Evolutionary conservation across 2,329 filamentous ascomycete genomes (phyloP), one percentile per base, ranked within the genome.

Genomic region (Cercospora zeina): DNA sequence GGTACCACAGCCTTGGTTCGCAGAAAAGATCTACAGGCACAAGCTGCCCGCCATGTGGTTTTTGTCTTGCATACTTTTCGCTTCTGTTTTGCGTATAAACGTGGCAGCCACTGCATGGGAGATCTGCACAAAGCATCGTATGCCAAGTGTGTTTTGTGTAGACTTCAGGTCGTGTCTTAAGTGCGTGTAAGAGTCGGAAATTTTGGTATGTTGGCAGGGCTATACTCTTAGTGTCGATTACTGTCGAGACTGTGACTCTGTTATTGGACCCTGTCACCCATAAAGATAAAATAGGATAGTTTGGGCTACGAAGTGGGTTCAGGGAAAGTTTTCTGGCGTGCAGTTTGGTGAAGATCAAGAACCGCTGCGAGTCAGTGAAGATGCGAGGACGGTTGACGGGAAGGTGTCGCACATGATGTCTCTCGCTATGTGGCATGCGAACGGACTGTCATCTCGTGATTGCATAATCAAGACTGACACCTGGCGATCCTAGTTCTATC

Each of bases 61-160:
- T n/a, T 9, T 50, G 49, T 33, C n/a, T 16, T 10, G 49, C 27
- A 34, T 24, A 6, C 13, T 33, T 0, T 33, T 10, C 5, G 4
- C 13, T 14, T 8, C 6, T n/a, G 19, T 9, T 4, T 10, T 34
- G 30, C 8, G 27, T 34, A 19, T n/a, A 27, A 53, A 53, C 49
- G 49, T 53, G 49, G 49, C 33, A 53, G 49, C 27, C 49, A 53
- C 49, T 53, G 8, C 27, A 34, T 16, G 49, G 49, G 49, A 53
- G 49, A 34, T 53, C 49, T 16, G n/a, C n/a, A 33, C 49, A 34
- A 24, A 34, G n/a, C 27, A 14, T 27, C 14, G 47, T 27, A 21
- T 21, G 27, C 9, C n/a, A 5, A 51, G 10, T 7, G 10, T 7
- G 3, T 24, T 31, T 11, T n/a, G 47, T 9, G 47, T 31, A 16